Conservation (phyloP, 495 filamentous ascomycete genomes). For the Cercophora sp. region DNA sequence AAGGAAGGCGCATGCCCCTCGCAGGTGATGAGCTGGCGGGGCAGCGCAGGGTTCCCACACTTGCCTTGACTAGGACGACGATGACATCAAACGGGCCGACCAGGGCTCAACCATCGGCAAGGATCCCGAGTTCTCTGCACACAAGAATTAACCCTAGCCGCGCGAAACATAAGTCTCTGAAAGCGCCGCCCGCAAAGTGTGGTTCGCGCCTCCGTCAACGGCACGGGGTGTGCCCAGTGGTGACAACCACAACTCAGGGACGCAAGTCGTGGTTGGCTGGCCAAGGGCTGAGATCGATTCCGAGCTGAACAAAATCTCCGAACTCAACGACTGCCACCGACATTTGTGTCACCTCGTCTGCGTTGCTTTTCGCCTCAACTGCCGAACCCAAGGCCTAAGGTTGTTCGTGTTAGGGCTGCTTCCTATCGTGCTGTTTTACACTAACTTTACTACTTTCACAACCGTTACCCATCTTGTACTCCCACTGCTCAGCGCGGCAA, state of each 20-base stretch:
- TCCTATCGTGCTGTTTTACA: background rate
- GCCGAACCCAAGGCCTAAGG: background rate
- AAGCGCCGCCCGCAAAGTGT: background rate
- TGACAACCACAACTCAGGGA: background rate
- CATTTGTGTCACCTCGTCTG: slow-evolving; percentile 6
- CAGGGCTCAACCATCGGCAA: background rate
- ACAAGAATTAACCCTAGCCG: slow-evolving; percentile 3
- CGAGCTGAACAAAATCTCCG: slow-evolving; percentile 4
- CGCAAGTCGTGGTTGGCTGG: slow-evolving; percentile 4
- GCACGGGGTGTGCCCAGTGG: background rate
- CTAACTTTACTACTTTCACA: background rate
- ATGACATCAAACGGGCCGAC: background rate
- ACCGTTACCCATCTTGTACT: background rate
- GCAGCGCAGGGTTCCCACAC: background rate
- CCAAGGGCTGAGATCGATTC: slow-evolving; percentile 5
- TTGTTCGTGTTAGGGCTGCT: background rate
- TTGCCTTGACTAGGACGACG: slow-evolving; percentile 1
- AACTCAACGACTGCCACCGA: background rate
- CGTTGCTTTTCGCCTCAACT: background rate
- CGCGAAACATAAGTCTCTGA: background rate
- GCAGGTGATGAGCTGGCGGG: slow-evolving; percentile 6
- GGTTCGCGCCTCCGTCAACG: background rate
- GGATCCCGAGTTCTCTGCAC: slow-evolving; percentile 5
- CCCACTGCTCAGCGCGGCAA: slow-evolving; percentile 7
- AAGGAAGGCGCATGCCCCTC: no score